Evolutionary conservation across 2,329 filamentous ascomycete genomes (phyloP).

Genomic region (Ustulina deusta): DNA sequence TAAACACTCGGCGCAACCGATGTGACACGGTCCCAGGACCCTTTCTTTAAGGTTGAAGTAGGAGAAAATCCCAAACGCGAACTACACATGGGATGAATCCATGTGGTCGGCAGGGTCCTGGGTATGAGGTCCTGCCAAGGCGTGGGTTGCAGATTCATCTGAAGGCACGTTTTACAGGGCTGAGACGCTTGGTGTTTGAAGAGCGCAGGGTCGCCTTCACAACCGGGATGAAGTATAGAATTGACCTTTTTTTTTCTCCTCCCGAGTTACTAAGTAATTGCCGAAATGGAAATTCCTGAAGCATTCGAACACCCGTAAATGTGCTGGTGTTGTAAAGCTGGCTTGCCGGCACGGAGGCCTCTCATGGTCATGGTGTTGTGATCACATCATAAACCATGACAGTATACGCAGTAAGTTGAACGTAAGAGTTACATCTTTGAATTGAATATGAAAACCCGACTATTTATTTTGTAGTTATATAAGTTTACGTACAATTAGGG

Average conservation of each 20-base stretch:
- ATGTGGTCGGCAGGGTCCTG: conserved; percentile 32
- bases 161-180: conserved; percentile 31
- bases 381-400: not conserved
- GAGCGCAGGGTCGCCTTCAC: conserved; percentile 18
- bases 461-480: not conserved
- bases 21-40: conserved; percentile 33
- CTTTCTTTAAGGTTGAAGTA: conserved; percentile 25
- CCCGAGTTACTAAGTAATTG: not conserved
- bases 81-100: conserved; percentile 26
- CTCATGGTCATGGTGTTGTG: not conserved
- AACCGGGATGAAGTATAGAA: conserved; percentile 10
- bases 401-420: not conserved
- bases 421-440: no score
- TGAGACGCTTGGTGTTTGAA: conserved; percentile 33
- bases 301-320: not conserved
- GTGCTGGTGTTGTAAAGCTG: not conserved
- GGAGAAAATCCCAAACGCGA: conserved; percentile 27
- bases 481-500: not conserved
- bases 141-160: conserved; percentile 22
- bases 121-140: conserved; percentile 20
- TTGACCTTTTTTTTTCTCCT: not conserved
- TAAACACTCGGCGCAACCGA: conserved; percentile 26
- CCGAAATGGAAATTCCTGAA: conserved; percentile 4
- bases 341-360: not conserved
- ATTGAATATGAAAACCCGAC: not conserved